phyloP scores from a whole-genome alignment of 805 yeast genomes.

The Jamesozyma piceae region DNA sequence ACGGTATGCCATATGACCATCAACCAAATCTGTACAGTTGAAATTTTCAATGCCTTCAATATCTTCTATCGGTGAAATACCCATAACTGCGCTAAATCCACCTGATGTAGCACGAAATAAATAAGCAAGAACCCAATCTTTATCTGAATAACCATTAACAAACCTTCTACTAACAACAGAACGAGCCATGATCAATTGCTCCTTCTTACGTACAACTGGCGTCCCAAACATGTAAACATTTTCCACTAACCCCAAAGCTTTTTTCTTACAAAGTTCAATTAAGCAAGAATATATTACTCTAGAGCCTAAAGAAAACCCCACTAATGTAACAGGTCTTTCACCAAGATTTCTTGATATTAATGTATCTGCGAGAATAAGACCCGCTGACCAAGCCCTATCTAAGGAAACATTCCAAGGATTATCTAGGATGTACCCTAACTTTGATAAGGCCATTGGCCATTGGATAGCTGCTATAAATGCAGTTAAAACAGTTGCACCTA shows the following conservation, averaged over 20 bases:
- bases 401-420: constrained; percentile 97
- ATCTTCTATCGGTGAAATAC: constrained; percentile 65
- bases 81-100: constrained; percentile 85
- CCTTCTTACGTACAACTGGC: constrained; percentile 71
- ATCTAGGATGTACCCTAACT: constrained; percentile 79
- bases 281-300: constrained; percentile 86
- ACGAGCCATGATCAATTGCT: constrained; percentile 68
- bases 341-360: constrained; percentile 81
- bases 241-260: constrained; percentile 82
- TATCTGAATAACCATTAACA: constrained; percentile 81
- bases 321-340: constrained; percentile 80
- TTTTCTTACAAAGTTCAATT: constrained; percentile 71
- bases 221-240: constrained; percentile 82
- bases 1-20: constrained; percentile 97
- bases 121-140: constrained; percentile 95
- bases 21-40: constrained; percentile 78
- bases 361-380: constrained; percentile 83
- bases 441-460: constrained; percentile 83
- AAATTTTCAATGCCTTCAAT: constrained; percentile 67
- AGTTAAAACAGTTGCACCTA: constrained; percentile 82
- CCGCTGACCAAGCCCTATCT: constrained; percentile 96
- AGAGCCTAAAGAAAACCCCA: constrained; percentile 91
- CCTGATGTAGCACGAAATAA: constrained; percentile 92
- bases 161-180: constrained; percentile 85
- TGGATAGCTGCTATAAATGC: constrained; percentile 91